These are phyloP conservation scores for Salvia splendens DNA, from an alignment of 257 asterid genomes.

Conservation along the genomic window DNA sequence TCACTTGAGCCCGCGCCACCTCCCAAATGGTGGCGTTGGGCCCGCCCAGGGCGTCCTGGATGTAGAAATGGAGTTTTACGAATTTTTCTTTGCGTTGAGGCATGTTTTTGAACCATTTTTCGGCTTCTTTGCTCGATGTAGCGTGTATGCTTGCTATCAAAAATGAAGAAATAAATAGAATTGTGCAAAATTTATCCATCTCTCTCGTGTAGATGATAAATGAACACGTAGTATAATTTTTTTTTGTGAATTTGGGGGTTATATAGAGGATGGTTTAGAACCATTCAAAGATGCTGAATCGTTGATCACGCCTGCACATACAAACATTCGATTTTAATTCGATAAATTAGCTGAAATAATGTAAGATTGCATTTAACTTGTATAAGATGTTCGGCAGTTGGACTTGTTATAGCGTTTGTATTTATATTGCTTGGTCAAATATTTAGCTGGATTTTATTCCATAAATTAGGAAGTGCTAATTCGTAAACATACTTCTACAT, in stretches of 20 bases:
- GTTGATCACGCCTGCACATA: neutral
- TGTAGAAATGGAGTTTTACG: slow-evolving; percentile 26
- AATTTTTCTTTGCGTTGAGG: slow-evolving; percentile 14
- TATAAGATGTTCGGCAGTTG: neutral
- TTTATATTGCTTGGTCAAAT: neutral
- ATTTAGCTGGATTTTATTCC: too few relatives aligned
- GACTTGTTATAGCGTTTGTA: neutral
- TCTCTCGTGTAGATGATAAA: neutral
- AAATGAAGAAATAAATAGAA: slow-evolving; percentile 11
- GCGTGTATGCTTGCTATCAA: slow-evolving; percentile 1
- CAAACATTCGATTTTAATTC: neutral
- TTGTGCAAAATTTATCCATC: slow-evolving; percentile 1
- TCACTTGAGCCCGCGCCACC: slow-evolving; percentile 37
- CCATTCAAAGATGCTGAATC: slow-evolving; percentile 23
- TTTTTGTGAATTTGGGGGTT: too few relatives aligned
- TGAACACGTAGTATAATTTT: too few relatives aligned
- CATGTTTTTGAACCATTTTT: slow-evolving; percentile 24
- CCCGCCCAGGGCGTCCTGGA: slow-evolving; percentile 32
- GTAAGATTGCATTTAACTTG: neutral
- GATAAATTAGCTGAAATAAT: neutral
- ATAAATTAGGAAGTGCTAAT: too few relatives aligned
- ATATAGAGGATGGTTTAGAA: slow-evolving; percentile 6
- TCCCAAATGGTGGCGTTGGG: slow-evolving; percentile 39
- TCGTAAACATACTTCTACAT: too few relatives aligned
- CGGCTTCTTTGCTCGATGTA: slow-evolving; percentile 5